phyloP scores from a whole-genome alignment of 345 rosid genomes.

The Combretum micranthum region DNA sequence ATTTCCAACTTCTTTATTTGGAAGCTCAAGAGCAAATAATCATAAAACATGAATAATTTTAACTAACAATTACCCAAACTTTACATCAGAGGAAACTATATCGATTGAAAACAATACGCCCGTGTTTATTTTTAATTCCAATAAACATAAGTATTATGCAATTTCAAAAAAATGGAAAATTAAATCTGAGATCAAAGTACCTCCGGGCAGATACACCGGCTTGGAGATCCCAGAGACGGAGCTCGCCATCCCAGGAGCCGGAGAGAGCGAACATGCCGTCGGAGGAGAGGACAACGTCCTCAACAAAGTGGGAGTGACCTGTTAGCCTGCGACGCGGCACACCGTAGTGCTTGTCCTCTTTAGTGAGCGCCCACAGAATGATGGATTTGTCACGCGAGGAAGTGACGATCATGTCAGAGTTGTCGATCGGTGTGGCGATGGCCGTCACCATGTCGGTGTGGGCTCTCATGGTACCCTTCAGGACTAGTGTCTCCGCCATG shows the following conservation, averaged over 20 bases:
- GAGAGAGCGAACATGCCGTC: slow-evolving; percentile 97
- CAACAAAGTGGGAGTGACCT: slow-evolving; percentile 87
- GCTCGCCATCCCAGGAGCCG: slow-evolving; percentile 98
- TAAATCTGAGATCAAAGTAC: slow-evolving; percentile 2
- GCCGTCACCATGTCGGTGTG: slow-evolving; percentile 97
- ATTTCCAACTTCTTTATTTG: no score
- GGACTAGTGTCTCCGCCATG: slow-evolving; percentile 65
- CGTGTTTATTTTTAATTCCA: neutral
- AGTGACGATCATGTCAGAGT: slow-evolving; percentile 80
- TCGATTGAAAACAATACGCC: neutral
- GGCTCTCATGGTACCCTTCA: slow-evolving; percentile 80
- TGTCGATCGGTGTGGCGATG: slow-evolving; percentile 82
- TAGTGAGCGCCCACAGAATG: slow-evolving; percentile 77
- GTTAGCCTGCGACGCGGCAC: slow-evolving; percentile 84
- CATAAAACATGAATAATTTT: no score
- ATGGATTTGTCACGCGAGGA: slow-evolving; percentile 95
- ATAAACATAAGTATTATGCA: neutral
- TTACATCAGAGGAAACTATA: neutral
- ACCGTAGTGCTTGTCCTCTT: slow-evolving; percentile 74
- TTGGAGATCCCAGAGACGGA: slow-evolving; percentile 91
- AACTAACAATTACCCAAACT: neutral
- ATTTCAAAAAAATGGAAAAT: neutral
- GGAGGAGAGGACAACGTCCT: slow-evolving; percentile 92
- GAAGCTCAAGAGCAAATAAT: no score
- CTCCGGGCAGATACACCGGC: slow-evolving; percentile 76